Evolutionary conservation across 805 yeast genomes (phyloP).

Genomic region (Saccharomycopsis babjevae): DNA sequence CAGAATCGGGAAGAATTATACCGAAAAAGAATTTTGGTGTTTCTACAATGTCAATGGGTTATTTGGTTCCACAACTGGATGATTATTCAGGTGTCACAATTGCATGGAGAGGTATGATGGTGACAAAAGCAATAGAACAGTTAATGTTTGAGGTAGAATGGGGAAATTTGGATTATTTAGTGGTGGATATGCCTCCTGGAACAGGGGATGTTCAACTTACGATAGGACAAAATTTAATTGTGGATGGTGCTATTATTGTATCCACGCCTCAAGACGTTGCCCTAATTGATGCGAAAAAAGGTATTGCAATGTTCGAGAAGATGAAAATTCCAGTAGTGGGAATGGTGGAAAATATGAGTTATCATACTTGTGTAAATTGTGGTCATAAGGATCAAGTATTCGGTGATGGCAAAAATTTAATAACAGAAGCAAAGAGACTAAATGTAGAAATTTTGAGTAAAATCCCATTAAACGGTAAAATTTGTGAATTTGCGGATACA

Average conservation of each 20-base stretch:
- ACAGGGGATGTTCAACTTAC: constrained; percentile 84
- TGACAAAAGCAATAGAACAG: constrained; percentile 80
- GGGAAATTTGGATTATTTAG: constrained; percentile 55
- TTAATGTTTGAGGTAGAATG: constrained; percentile 75
- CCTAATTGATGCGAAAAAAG: constrained; percentile 67
- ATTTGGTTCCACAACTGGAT: constrained; percentile 51
- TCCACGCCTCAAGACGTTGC: constrained; percentile 86
- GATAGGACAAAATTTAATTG: constrained; percentile 63
- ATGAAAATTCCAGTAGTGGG: constrained; percentile 68
- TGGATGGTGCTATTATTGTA: constrained; percentile 74
- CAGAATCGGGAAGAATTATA: constrained; percentile 40
- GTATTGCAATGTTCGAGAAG: constrained; percentile 66
- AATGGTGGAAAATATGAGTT: constrained; percentile 75
- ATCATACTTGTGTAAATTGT: constrained; percentile 67
- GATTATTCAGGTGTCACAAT: constrained; percentile 36
- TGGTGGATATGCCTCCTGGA: constrained; percentile 85
- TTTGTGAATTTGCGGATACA: constrained; percentile 49
- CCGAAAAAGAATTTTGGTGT: constrained; percentile 70
- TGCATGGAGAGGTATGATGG: constrained; percentile 82
- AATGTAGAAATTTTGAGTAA: constrained; percentile 48
- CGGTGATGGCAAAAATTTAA: constrained; percentile 44
- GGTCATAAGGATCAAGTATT: constrained; percentile 63
- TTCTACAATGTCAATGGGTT: constrained; percentile 87
- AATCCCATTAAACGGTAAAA: constrained; percentile 53
- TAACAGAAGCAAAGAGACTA: constrained; percentile 38